These are phyloP conservation scores for Penicillium brasilianum DNA, from an alignment of 2,329 filamentous ascomycete species.

Conservation along the genomic window DNA sequence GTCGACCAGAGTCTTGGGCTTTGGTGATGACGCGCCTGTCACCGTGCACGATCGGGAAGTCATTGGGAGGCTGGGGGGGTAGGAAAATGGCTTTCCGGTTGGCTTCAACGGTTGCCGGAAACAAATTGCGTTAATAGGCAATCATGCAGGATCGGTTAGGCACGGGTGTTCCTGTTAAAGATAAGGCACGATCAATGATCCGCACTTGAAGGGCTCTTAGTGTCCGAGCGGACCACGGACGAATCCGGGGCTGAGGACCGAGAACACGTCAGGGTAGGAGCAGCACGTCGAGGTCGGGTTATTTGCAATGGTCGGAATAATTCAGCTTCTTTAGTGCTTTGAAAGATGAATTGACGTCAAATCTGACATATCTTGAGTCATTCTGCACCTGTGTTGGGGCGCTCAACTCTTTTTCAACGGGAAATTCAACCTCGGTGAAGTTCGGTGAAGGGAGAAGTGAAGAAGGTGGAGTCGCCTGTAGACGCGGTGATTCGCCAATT, in stretches of 20 bases:
- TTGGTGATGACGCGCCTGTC: neutral
- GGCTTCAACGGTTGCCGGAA: neutral
- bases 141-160: constrained; percentile 14
- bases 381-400: constrained; percentile 13
- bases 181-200: constrained; percentile 17
- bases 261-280: neutral
- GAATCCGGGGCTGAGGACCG: constrained; percentile 14
- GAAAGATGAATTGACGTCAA: neutral
- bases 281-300: constrained; percentile 9
- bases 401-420: constrained; percentile 18
- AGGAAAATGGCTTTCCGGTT: neutral
- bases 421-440: constrained; percentile 26
- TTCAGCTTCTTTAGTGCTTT: neutral
- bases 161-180: constrained; percentile 10
- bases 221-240: constrained; percentile 5
- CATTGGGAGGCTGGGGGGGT: neutral
- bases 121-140: neutral
- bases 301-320: neutral
- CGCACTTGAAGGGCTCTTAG: constrained; percentile 23
- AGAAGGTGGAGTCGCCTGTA: constrained; percentile 15
- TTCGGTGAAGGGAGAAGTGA: constrained; percentile 11
- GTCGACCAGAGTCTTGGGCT: constrained; percentile 33
- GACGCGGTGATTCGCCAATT: constrained; percentile 20
- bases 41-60: neutral
- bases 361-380: neutral